phyloP scores from a whole-genome alignment of 192 early-diverging fungal genomes.

The Spizellomyces sp. region DNA sequence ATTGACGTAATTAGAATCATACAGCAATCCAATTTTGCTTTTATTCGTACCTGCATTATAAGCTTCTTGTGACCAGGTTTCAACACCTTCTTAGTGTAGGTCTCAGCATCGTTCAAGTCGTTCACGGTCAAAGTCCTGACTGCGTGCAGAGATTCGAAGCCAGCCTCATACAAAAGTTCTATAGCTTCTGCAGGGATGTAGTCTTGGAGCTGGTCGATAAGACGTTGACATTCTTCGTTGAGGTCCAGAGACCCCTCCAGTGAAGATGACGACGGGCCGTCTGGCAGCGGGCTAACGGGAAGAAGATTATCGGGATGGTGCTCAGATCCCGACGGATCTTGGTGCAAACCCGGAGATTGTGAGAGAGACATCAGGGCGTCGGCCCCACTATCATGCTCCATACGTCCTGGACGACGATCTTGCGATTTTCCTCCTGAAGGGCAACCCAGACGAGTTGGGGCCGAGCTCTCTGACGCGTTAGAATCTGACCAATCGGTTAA shows the following conservation, averaged over 20 bases:
- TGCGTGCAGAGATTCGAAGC: slow-evolving; percentile 28
- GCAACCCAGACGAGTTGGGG: too few species aligned
- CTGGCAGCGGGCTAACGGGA: too few species aligned
- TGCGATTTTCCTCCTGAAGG: too few species aligned
- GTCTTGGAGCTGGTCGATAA: slow-evolving; percentile 21
- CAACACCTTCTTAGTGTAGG: slow-evolving; percentile 23
- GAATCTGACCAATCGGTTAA: too few species aligned
- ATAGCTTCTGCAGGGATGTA: slow-evolving; percentile 23
- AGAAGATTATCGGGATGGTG: not conserved
- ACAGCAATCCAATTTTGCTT: too few species aligned
- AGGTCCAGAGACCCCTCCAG: not conserved
- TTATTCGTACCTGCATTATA: slow-evolving; percentile 20
- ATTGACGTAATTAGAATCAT: too few species aligned
- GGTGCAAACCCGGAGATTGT: not conserved
- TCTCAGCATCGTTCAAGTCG: slow-evolving; percentile 21
- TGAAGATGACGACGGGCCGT: not conserved
- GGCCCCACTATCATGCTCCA: too few species aligned
- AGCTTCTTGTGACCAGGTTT: slow-evolving; percentile 37
- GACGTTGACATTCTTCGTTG: slow-evolving; percentile 6
- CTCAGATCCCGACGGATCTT: not conserved
- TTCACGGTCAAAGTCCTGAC: slow-evolving; percentile 25
- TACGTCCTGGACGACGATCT: too few species aligned
- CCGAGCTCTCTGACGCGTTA: too few species aligned
- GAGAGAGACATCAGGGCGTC: not conserved
- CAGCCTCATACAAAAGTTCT: slow-evolving; percentile 27